Conservation (phyloP, 371 early-diverging fungal species). For the Mortierella sp. region DNA sequence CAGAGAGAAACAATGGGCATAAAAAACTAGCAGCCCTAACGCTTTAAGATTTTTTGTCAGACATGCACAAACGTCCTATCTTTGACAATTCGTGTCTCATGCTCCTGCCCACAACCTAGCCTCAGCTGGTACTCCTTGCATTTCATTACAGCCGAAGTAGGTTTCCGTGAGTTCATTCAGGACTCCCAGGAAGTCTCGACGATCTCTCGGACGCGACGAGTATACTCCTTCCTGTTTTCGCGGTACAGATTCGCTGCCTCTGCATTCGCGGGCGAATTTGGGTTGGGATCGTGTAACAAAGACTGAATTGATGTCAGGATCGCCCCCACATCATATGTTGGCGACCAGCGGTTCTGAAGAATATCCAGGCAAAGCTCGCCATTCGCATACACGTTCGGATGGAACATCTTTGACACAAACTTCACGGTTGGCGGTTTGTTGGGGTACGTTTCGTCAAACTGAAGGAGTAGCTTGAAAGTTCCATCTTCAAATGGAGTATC, state of each 20-base stretch:
- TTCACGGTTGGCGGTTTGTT: slow-evolving; percentile 98
- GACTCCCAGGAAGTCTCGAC: slow-evolving; percentile 95
- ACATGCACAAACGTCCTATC: no score
- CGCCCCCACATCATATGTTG: slow-evolving; percentile 97
- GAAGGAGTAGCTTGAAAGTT: slow-evolving; percentile 96
- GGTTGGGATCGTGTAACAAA: slow-evolving; percentile 98
- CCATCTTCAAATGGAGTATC: slow-evolving; percentile 99
- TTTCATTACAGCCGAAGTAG: no score
- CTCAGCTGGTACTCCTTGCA: no score
- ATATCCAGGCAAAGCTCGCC: slow-evolving; percentile 99
- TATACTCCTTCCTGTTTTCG: slow-evolving; percentile 95
- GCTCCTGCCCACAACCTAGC: no score
- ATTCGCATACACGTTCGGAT: slow-evolving; percentile 99
- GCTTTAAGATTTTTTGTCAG: no score
- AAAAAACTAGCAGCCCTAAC: no score
- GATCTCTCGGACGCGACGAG: slow-evolving; percentile 90
- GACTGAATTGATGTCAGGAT: slow-evolving; percentile 98
- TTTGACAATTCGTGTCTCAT: no score
- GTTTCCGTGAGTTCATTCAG: slow-evolving; percentile 1
- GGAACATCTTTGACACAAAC: slow-evolving; percentile 98
- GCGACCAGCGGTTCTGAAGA: slow-evolving; percentile 98
- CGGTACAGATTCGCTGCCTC: slow-evolving; percentile 97
- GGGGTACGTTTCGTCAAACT: slow-evolving; percentile 98
- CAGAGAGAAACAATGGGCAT: no score
- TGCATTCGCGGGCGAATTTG: slow-evolving; percentile 98